Evolutionary conservation across 345 rosid genomes (phyloP), one percentile per base, ranked within the genome.

Genomic region (Lenwebbia sp.): DNA sequence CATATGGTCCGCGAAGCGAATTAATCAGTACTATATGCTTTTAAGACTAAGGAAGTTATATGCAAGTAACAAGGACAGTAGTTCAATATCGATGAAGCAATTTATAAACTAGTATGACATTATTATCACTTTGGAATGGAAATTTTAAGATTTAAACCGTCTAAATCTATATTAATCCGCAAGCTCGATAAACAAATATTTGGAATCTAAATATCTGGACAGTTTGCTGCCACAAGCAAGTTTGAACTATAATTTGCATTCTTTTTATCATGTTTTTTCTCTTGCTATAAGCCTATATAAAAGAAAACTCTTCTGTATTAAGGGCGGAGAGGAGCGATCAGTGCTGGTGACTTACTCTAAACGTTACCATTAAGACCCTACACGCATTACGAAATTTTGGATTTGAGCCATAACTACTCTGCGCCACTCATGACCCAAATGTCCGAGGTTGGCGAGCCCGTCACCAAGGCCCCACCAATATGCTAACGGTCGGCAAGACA

Each of bases 361-460:
- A 17, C 0, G 1, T 65, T 40, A 21, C 44, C 12, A 62, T 30
- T 3, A 30, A 30, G 33, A 1, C 23, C 41, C 23, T 0, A 65
- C 5, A 7, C 3, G 10, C 19, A 3, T 30, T 30, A 65, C 8
- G 21, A 3, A 30, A 21, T 65, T 70, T 70, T 3, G 6, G 10
- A 0, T 70, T 70, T 21, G 47, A 10, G 7, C 41, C 47, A 19
- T 10, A 70, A 21, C 1, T 33, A 37, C 0, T 19, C 1, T 7
- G 7, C 1, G 13, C 3, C 25, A 19, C 0, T 7, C 7, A 70
- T 0, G 3, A 37, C 3, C 3, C 2, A 0, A 19, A 37, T 3
- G 3, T 37, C 12, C 11, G 6, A 70, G 47, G 25, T 37, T 10
- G 13, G 3, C 7, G 21, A 70, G 1, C 78, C 26, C 1, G 2